A percentile compares a stretch with the other conserved stretches of the same genome.
phyloP scores from a whole-genome alignment of 257 asterid species.

The Primulina eburnea region DNA sequence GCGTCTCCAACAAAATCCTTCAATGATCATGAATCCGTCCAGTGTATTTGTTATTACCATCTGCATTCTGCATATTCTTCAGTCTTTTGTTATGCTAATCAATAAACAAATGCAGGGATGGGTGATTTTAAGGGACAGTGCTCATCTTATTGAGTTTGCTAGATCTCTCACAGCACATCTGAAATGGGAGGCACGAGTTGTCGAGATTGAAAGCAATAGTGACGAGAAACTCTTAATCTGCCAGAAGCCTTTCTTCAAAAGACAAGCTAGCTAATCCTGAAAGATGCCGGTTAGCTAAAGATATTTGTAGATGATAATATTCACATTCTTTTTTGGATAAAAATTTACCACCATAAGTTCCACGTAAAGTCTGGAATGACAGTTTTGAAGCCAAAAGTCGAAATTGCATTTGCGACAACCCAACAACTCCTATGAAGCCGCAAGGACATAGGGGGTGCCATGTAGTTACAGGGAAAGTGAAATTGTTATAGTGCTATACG shows the following conservation, averaged over 20 bases:
- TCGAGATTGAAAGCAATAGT: slow-evolving; percentile 79
- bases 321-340: slow-evolving; percentile 40
- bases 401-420: slow-evolving; percentile 14
- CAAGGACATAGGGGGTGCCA: slow-evolving; percentile 64
- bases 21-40: not conserved
- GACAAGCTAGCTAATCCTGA: slow-evolving; percentile 55
- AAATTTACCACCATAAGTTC: slow-evolving; percentile 32
- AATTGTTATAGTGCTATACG: slow-evolving; percentile 38
- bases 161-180: slow-evolving; percentile 70
- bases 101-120: slow-evolving; percentile 66
- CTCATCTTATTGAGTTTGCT: slow-evolving; percentile 67
- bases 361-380: slow-evolving; percentile 33
- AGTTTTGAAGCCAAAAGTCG: slow-evolving; percentile 35
- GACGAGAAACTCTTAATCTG: slow-evolving; percentile 89
- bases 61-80: not conserved
- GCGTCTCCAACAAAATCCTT: not conserved
- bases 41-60: not conserved
- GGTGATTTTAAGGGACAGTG: slow-evolving; percentile 72
- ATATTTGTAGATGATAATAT: slow-evolving; percentile 36
- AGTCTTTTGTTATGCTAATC: slow-evolving; percentile 19
- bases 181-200: slow-evolving; percentile 97
- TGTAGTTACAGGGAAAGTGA: slow-evolving; percentile 42
- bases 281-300: slow-evolving; percentile 21
- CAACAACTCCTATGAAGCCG: slow-evolving; percentile 61
- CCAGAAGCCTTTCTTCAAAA: slow-evolving; percentile 83